Percentiles rank a stretch among this genome's conserved stretches.
Evolutionary conservation across 208 protist species (phyloP).

Genomic region (Trypanosoma avium): DNA sequence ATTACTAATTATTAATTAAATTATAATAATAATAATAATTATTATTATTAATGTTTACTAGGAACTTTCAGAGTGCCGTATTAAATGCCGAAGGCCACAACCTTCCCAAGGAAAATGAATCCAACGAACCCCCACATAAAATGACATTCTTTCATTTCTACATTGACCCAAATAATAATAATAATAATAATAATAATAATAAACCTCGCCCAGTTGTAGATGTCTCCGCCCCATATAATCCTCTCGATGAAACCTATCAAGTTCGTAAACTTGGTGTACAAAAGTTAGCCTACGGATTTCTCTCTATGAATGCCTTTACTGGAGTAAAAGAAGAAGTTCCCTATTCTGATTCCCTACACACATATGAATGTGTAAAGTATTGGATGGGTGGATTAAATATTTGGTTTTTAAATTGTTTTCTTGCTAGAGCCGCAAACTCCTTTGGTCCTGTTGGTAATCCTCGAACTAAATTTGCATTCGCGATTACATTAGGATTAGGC

Average conservation of each 20-base stretch:
- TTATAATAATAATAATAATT: too few species aligned
- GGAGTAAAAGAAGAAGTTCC: constrained; percentile 75
- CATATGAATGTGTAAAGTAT: constrained; percentile 61
- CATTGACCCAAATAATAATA: constrained; percentile 48
- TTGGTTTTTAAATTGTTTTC: constrained; percentile 62
- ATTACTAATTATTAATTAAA: too few species aligned
- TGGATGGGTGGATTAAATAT: constrained; percentile 66
- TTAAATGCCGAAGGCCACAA: constrained; percentile 61
- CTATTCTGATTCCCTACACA: constrained; percentile 80
- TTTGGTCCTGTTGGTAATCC: constrained; percentile 51
- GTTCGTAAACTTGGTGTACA: constrained; percentile 62
- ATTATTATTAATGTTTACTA: constrained; percentile 84
- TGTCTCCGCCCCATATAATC: constrained; percentile 75
- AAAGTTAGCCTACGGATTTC: constrained; percentile 56
- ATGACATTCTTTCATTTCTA: constrained; percentile 68
- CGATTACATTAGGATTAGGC: constrained; percentile 54
- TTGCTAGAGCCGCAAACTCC: constrained; percentile 41
- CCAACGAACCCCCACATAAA: constrained; percentile 36
- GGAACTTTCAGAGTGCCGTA: constrained; percentile 55
- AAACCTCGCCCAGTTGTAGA: constrained; percentile 53
- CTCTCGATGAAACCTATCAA: constrained; percentile 79
- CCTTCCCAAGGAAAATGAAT: constrained; percentile 30
- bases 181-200: constrained; percentile 30
- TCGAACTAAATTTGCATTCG: constrained; percentile 62
- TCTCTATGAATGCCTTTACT: constrained; percentile 75